Percentiles rank a stretch among this genome's conserved stretches.
Conservation (phyloP, 2,329 filamentous ascomycete species). For the Cytospora piceicola region DNA sequence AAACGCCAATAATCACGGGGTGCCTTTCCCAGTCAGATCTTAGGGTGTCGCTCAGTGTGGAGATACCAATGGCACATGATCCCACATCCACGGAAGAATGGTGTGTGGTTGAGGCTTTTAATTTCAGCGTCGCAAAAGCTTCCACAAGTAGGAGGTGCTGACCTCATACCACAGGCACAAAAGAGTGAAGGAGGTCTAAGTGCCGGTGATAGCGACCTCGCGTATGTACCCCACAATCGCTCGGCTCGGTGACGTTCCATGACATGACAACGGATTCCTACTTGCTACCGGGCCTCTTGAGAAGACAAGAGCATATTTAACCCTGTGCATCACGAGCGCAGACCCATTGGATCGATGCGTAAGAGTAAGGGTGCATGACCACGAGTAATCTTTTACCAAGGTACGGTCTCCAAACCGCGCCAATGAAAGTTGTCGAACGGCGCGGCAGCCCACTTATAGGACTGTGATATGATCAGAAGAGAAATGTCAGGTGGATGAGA, state of each 20-base stretch:
- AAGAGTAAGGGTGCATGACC: too few relatives aligned
- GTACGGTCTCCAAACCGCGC: not conserved
- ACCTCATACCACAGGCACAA: not conserved
- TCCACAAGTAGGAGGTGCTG: not conserved
- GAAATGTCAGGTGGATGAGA: not conserved
- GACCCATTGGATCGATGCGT: too few relatives aligned
- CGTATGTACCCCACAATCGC: not conserved
- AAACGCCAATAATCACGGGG: slow-evolving; percentile 6
- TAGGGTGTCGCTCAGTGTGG: slow-evolving; percentile 4
- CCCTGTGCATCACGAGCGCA: too few relatives aligned
- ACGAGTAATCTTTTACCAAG: too few relatives aligned
- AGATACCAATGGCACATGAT: slow-evolving; percentile 5
- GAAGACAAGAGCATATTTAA: too few relatives aligned
- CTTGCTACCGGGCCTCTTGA: too few relatives aligned
- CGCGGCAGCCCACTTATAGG: not conserved
- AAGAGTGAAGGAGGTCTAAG: not conserved
- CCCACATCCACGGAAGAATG: slow-evolving; percentile 4
- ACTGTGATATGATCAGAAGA: not conserved
- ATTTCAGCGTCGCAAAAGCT: not conserved
- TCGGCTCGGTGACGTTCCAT: slow-evolving; percentile 6
- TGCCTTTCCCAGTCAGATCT: slow-evolving; percentile 13
- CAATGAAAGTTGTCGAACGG: not conserved
- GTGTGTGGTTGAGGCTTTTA: not conserved
- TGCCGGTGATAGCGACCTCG: slow-evolving; percentile 9
- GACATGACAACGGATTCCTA: not conserved